Percentiles rank a stretch among this genome's conserved stretches.
These are phyloP conservation scores for Pseudocercospora macadamiae DNA, from an alignment of 2,329 filamentous ascomycete species.

Conservation along the genomic window DNA sequence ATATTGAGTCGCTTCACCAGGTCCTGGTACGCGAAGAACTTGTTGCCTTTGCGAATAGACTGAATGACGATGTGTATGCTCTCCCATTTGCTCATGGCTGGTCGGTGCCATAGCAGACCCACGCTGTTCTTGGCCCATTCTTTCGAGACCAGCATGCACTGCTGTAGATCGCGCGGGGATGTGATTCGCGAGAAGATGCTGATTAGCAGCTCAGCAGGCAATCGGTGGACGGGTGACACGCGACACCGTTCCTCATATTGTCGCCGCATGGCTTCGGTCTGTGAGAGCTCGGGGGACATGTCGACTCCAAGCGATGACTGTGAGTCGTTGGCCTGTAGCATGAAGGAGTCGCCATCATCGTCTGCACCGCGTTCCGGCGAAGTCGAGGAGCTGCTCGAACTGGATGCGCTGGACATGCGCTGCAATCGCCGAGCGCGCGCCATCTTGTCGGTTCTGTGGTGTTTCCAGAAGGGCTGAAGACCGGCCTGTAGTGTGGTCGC, in stretches of 20 bases:
- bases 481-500: constrained; percentile 1
- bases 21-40: constrained; percentile 85
- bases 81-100: constrained; percentile 83
- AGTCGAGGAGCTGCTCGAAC: constrained; percentile 67
- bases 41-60: constrained; percentile 71
- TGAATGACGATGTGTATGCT: constrained; percentile 80
- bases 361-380: constrained; percentile 77
- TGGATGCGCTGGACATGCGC: constrained; percentile 38
- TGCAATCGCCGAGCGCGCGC: constrained; percentile 32
- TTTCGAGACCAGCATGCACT: constrained; percentile 92
- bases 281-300: constrained; percentile 53
- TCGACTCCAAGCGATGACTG: constrained; percentile 86
- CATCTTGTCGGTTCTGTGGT: constrained; percentile 21
- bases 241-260: constrained; percentile 67
- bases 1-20: constrained; percentile 92
- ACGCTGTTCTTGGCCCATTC: constrained; percentile 92
- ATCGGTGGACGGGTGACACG: constrained; percentile 75
- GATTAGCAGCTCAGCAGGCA: constrained; percentile 95
- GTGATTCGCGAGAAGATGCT: constrained; percentile 84
- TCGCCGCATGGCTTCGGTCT: constrained; percentile 65
- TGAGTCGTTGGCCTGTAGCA: constrained; percentile 81
- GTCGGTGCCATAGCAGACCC: constrained; percentile 91
- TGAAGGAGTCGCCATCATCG: constrained; percentile 92
- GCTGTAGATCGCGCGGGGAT: constrained; percentile 72
- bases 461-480: background rate